Base-by-base conservation (phyloP, 805 yeast genomes). In the Cyberlindnera bimundalis region DNA sequence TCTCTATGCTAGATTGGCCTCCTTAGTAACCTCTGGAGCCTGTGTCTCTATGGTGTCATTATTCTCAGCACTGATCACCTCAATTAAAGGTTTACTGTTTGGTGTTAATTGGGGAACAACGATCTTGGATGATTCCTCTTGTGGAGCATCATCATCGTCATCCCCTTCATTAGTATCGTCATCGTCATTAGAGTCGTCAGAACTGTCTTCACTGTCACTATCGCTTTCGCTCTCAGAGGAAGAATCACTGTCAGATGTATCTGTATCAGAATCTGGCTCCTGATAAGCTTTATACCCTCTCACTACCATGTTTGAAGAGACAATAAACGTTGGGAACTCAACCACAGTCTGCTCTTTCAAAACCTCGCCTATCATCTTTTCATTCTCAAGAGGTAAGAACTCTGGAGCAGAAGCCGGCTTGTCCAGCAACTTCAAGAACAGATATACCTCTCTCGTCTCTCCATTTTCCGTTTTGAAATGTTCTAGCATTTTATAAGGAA, bases 291-390 rank as follows among this genome's bases (percentile, higher is more conserved):
- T 51, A 40, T 47, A 56, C 0, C 60, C 62, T 11, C 51, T 35
- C 29, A 70, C 60, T 15, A 53, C 40, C n/a, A 48, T 49, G 6
- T 43, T 42, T 5, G 51, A 40, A 2, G 73, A 64, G 1, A 83
- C 66, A 41, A 66, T 70, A 5, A 88, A 65, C 0, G 89, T 81
- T 0, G 96, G 96, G 50, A 74, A 88, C 56, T 88, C 96, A 26
- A 87, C 68, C 0, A 88, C 84, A 0, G 79, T 68, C 41, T 71
- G 70, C 26, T 78, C 78, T 43, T 65, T 64, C n/a, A 88, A 51
- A 1, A 68, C 66, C 18, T 72, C 75, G 0, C 74, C 73, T 2
- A 85, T 51, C 17, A 65, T 42, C n/a, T 49, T 50, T 1, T 53
- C 59, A 0, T 58, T 39, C 16, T 67, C 63, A 13, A 80, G 29